These are phyloP conservation scores for Nannizzia gypsea DNA, from an alignment of 2,329 filamentous ascomycete genomes.

Conservation along the genomic window DNA sequence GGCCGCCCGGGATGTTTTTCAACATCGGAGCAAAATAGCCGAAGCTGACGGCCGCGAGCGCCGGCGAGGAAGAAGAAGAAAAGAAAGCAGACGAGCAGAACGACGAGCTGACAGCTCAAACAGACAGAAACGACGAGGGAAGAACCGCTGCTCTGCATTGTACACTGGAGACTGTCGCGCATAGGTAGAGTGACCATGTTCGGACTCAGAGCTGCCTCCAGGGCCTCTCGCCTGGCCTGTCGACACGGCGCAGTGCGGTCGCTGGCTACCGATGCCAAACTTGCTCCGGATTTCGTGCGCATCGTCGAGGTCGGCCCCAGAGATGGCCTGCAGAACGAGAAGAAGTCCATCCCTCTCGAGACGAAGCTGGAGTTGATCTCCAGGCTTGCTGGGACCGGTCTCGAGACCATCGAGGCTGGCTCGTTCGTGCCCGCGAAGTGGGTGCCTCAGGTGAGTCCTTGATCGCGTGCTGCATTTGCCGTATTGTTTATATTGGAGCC, in stretches of 20 bases:
- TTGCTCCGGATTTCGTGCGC: conserved; percentile 39
- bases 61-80: not conserved
- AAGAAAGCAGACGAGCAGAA: not conserved
- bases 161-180: not conserved
- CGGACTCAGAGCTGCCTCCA: conserved; percentile 18
- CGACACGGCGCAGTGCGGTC: conserved; percentile 18
- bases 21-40: conserved; percentile 4
- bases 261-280: conserved; percentile 31
- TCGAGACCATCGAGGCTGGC: conserved; percentile 42
- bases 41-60: conserved; percentile 1
- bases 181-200: conserved; percentile 16
- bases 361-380: conserved; percentile 41
- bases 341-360: conserved; percentile 36
- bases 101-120: not conserved
- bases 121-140: not conserved
- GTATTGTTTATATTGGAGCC: not conserved
- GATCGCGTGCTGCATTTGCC: too few species aligned
- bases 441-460: conserved; percentile 39
- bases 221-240: conserved; percentile 22
- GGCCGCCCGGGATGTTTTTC: not conserved
- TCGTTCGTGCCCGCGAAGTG: conserved; percentile 45
- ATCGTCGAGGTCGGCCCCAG: conserved; percentile 44
- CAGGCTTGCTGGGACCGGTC: conserved; percentile 36
- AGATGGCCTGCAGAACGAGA: conserved; percentile 45
- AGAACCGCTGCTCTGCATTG: not conserved